Evolutionary conservation across 1,139 yeast genomes (phyloP).

Genomic region (Meyerozyma carpophila): DNA sequence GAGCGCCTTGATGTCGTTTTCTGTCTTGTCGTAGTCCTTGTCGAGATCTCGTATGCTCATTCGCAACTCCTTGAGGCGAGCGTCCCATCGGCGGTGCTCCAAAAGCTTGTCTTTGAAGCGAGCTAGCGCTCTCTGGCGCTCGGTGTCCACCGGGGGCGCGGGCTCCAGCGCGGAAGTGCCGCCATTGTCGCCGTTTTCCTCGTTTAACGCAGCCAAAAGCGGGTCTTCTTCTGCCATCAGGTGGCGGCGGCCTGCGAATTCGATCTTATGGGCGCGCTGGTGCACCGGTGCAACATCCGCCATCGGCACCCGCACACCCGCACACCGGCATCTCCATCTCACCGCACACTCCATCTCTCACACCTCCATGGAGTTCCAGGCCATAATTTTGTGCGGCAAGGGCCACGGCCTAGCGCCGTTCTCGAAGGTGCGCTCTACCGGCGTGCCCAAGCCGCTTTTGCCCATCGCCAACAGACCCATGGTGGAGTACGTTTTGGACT

Average conservation of each 20-base stretch:
- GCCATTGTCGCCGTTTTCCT: slow-evolving; percentile 1
- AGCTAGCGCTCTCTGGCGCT: slow-evolving; percentile 72
- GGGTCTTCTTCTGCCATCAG: slow-evolving; percentile 53
- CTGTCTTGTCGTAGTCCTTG: slow-evolving; percentile 84
- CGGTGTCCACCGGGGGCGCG: slow-evolving; percentile 50
- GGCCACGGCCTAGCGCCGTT: slow-evolving; percentile 74
- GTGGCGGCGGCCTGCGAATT: slow-evolving; percentile 42
- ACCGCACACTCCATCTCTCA: too few relatives aligned
- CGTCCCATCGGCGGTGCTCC: slow-evolving; percentile 95
- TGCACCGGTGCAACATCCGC: neutral
- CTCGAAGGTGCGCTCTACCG: slow-evolving; percentile 52
- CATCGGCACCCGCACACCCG: neutral
- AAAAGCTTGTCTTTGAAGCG: slow-evolving; percentile 81
- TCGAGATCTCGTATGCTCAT: slow-evolving; percentile 80
- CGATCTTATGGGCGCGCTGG: slow-evolving; percentile 1
- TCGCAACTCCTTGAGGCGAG: slow-evolving; percentile 80
- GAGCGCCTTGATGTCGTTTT: slow-evolving; percentile 92
- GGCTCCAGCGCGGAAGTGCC: slow-evolving; percentile 5
- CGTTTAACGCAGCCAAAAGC: slow-evolving; percentile 62
- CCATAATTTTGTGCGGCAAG: slow-evolving; percentile 81
- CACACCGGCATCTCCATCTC: neutral
- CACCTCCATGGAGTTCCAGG: slow-evolving; percentile 77
- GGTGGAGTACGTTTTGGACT: slow-evolving; percentile 80
- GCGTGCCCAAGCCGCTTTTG: slow-evolving; percentile 74
- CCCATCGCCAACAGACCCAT: slow-evolving; percentile 92